Conservation (phyloP, 2,329 filamentous ascomycete species). For the Alternaria sp. region DNA sequence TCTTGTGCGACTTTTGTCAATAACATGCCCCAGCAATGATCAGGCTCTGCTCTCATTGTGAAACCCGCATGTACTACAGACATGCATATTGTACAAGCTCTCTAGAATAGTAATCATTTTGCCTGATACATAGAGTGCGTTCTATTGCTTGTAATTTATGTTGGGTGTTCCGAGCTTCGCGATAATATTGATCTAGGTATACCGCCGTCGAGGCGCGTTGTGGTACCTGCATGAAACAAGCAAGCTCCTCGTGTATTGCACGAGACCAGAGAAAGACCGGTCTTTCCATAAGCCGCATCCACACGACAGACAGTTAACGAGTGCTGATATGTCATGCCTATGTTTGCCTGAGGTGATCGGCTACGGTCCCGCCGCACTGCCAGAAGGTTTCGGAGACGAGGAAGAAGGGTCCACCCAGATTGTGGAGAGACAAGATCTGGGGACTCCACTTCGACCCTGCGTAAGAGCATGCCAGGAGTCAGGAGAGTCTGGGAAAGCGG, state of each 20-base stretch:
- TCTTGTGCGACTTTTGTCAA: background rate
- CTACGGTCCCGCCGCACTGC: background rate
- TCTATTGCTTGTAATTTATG: background rate
- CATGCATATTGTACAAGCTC: background rate
- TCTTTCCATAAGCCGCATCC: background rate
- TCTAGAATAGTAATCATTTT: background rate
- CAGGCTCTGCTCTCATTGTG: background rate
- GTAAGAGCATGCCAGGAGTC: slow-evolving; percentile 8
- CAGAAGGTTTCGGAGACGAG: background rate
- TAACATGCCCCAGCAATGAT: background rate
- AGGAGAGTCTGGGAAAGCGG: background rate
- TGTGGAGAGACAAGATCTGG: slow-evolving; percentile 17
- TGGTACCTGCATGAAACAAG: background rate
- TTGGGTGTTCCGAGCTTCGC: background rate
- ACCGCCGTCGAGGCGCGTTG: background rate
- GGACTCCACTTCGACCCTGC: slow-evolving; percentile 32
- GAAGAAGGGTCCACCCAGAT: background rate
- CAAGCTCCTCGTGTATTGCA: background rate
- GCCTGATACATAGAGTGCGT: background rate
- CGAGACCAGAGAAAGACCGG: background rate
- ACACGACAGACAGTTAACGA: background rate
- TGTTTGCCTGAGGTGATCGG: background rate
- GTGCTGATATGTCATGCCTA: background rate
- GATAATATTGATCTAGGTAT: background rate
- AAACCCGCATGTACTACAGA: background rate